Evolutionary conservation across 75 land plant genomes (phyloP).

Genomic region (Pinus taeda): DNA sequence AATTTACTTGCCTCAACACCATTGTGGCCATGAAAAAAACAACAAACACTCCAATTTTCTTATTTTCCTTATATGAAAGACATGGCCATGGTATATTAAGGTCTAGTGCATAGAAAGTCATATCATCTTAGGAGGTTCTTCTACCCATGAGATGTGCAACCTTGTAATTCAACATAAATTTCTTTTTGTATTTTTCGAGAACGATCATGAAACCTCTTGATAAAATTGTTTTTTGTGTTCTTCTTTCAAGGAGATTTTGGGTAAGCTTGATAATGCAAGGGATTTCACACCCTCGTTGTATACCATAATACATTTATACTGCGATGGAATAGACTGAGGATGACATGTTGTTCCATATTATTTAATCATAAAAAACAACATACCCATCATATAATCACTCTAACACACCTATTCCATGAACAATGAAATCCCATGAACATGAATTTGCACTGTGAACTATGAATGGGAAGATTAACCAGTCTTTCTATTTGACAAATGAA

Average conservation of each 20-base stretch:
- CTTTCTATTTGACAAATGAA: too few relatives aligned
- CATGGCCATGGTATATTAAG: slow-evolving; percentile 60
- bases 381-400: not conserved
- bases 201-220: not conserved
- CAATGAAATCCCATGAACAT: too few relatives aligned
- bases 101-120: slow-evolving; percentile 51
- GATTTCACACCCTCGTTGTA: slow-evolving; percentile 54
- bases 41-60: slow-evolving; percentile 64
- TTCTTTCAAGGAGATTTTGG: slow-evolving; percentile 43
- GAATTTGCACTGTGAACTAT: too few relatives aligned
- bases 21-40: slow-evolving; percentile 94
- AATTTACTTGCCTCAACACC: slow-evolving; percentile 94
- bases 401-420: not conserved
- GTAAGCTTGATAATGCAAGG: slow-evolving; percentile 47
- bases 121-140: slow-evolving; percentile 51
- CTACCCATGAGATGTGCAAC: slow-evolving; percentile 44
- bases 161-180: slow-evolving; percentile 26
- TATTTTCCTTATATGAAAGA: slow-evolving; percentile 30
- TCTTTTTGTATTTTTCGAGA: not conserved
- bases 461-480: too few relatives aligned
- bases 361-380: not conserved
- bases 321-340: not conserved
- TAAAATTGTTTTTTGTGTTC: slow-evolving; percentile 5
- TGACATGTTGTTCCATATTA: too few relatives aligned
- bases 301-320: slow-evolving; percentile 38